Conservation (phyloP, 495 filamentous ascomycete species). For the Bombardia bombarda region DNA sequence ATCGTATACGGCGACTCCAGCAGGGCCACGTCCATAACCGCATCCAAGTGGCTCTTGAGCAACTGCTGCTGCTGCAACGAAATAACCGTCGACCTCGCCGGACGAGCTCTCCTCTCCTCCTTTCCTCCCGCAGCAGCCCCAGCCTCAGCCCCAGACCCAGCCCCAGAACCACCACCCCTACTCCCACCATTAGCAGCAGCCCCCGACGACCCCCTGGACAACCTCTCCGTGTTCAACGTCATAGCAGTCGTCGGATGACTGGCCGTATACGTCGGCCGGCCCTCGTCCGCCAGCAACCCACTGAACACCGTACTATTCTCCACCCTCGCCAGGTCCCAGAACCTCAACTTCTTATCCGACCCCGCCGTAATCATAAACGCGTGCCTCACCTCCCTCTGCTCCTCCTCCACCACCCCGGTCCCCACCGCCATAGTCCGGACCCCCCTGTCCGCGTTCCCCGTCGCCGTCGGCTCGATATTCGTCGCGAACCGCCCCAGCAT, state of each 20-base stretch:
- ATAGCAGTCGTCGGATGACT: slow-evolving; percentile 61
- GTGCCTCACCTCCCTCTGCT: slow-evolving; percentile 50
- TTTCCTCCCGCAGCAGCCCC: slow-evolving; percentile 20
- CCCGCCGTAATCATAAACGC: slow-evolving; percentile 80
- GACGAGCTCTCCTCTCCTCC: slow-evolving; percentile 32
- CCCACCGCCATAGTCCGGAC: slow-evolving; percentile 54
- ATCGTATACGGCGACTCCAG: slow-evolving; percentile 88
- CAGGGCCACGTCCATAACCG: slow-evolving; percentile 78
- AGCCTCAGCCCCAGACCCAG: slow-evolving; percentile 18
- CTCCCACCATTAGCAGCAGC: slow-evolving; percentile 35
- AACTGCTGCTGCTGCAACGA: slow-evolving; percentile 79
- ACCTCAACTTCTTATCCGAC: slow-evolving; percentile 82
- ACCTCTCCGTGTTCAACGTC: slow-evolving; percentile 62
- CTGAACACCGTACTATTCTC: slow-evolving; percentile 72
- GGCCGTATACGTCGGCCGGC: slow-evolving; percentile 62
- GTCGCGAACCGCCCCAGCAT: slow-evolving; percentile 86
- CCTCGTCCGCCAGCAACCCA: slow-evolving; percentile 65
- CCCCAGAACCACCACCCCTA: slow-evolving; percentile 6
- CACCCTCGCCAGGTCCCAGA: slow-evolving; percentile 75
- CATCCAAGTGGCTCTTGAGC: slow-evolving; percentile 79
- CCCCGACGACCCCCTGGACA: slow-evolving; percentile 38
- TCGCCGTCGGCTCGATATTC: slow-evolving; percentile 48
- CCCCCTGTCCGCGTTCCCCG: slow-evolving; percentile 42
- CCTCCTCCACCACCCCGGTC: slow-evolving; percentile 47
- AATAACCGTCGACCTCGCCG: slow-evolving; percentile 78